Evolutionary conservation across 768 basidiomycete species (phyloP), one percentile per base, ranked within the genome.

Genomic region (Agrocybe praecox): DNA sequence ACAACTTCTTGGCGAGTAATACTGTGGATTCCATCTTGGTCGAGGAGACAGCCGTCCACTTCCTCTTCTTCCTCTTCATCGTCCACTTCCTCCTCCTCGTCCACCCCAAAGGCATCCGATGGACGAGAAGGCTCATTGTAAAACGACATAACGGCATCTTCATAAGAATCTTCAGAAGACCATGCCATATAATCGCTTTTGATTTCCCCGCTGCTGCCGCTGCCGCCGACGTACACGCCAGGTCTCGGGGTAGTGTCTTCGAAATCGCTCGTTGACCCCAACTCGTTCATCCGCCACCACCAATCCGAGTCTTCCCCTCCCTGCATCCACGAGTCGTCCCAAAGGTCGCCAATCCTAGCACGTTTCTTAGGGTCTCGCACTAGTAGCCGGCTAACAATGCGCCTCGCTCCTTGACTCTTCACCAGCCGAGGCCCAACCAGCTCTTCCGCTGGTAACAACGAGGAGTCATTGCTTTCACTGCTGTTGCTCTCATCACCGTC

Each of bases 341-440:
- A 89, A 51, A 94, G 56, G 36, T 88, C 84, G 23, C 65, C 76
- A 29, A 92, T 75, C 62, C 79, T 77, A 44, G 84, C 80, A n/a
- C 92, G 75, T 61, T 83, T 82, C 62, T 67, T 75, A 49, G 88
- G 83, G 70, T 94, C 87, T 23, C 92, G 74, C 18, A 90, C 87
- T 42, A 96, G 75, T 48, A 96, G 64, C 46, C 77, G 70, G 10
- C 67, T 80, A 0, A 90, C 90, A 36, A 91, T 72, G 18, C 79
- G 64, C 65, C 76, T 78, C 45, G 84, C 80, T 6, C 80, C 82
- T 14, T 67, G 67, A 57, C 76, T 76, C 64, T 72, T 40, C 69
- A 76, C 71, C 26, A 82, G 67, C 40, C 63, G 53, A 47, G 58
- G 69, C 4, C 78, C 78, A 53, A 69, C 66, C 47, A 78, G 63